phyloP scores from a whole-genome alignment of 2,329 filamentous ascomycete genomes.

The Metarhizium brunneum region DNA sequence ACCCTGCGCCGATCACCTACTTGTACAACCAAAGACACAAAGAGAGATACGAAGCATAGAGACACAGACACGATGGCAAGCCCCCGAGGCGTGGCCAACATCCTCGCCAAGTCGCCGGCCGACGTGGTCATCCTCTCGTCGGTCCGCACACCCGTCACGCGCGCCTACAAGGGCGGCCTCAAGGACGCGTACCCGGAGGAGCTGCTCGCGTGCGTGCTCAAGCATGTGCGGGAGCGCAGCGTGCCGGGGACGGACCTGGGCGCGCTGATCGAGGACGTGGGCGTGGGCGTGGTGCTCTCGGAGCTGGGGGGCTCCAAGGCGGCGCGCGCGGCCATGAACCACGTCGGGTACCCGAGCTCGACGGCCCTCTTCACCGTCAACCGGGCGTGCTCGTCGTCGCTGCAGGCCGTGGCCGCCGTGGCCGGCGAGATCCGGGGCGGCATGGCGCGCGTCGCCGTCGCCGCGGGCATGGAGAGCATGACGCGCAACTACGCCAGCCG shows the following conservation, averaged over 20 bases:
- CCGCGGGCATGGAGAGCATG: constrained; percentile 94
- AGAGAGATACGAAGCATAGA: too few species aligned
- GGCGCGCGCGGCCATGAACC: constrained; percentile 81
- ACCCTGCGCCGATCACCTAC: too few species aligned
- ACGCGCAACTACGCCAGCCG: constrained; percentile 77
- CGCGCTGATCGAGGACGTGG: constrained; percentile 63
- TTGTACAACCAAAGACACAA: too few species aligned
- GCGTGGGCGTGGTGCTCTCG: constrained; percentile 80
- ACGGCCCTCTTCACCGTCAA: constrained; percentile 82
- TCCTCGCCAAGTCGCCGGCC: constrained; percentile 68
- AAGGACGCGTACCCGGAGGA: constrained; percentile 89
- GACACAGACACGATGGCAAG: background rate
- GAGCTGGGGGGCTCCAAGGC: constrained; percentile 88
- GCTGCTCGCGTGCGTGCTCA: constrained; percentile 59
- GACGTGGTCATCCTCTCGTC: constrained; percentile 86
- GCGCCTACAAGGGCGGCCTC: constrained; percentile 73
- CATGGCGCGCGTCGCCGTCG: constrained; percentile 65
- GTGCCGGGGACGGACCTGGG: constrained; percentile 52
- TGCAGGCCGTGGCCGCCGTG: constrained; percentile 67
- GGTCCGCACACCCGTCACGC: constrained; percentile 79
- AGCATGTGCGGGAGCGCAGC: constrained; percentile 10
- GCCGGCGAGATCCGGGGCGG: constrained; percentile 69
- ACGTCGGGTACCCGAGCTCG: constrained; percentile 64
- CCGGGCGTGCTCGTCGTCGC: constrained; percentile 70
- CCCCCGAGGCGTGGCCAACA: constrained; percentile 53